phyloP scores from a whole-genome alignment of 805 yeast species.

The Saccharomycopsis fodiens region DNA sequence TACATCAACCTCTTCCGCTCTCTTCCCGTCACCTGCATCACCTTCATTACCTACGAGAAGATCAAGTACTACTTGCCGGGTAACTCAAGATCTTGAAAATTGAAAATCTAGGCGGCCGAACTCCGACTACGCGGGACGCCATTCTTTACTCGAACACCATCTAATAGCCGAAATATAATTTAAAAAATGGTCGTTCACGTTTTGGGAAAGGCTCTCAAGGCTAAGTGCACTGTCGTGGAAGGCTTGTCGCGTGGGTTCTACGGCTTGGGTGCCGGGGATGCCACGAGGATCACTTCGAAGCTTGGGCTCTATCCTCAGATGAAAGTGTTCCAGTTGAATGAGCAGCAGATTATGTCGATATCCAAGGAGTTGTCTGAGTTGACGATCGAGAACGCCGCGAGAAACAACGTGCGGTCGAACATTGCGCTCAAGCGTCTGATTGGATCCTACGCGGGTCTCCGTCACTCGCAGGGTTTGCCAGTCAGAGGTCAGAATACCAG shows the following conservation, averaged over 20 bases:
- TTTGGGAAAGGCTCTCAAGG: conserved; percentile 43
- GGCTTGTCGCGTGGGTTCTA: conserved; percentile 79
- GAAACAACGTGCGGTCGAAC: conserved; percentile 68
- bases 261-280: conserved; percentile 75
- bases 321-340: conserved; percentile 90
- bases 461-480: conserved; percentile 80
- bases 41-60: conserved; percentile 78
- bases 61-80: conserved; percentile 28
- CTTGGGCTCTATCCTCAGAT: conserved; percentile 87
- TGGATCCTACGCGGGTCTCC: conserved; percentile 80
- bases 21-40: conserved; percentile 87
- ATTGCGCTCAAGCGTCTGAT: conserved; percentile 71
- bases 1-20: conserved; percentile 73
- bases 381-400: conserved; percentile 74
- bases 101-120: too few species aligned
- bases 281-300: conserved; percentile 73
- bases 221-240: conserved; percentile 30
- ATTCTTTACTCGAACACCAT: too few species aligned
- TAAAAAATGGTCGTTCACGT: conserved; percentile 52
- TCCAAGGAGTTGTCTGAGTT: conserved; percentile 81
- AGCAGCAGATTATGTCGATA: conserved; percentile 76
- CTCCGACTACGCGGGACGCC: too few species aligned
- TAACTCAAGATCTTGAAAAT: not conserved
- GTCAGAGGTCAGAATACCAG: conserved; percentile 88
- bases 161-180: too few species aligned